Percentiles rank a stretch among this genome's conserved stretches.
These are phyloP conservation scores for Phytomonas serpens DNA, from an alignment of 208 protist genomes.

Conservation along the genomic window DNA sequence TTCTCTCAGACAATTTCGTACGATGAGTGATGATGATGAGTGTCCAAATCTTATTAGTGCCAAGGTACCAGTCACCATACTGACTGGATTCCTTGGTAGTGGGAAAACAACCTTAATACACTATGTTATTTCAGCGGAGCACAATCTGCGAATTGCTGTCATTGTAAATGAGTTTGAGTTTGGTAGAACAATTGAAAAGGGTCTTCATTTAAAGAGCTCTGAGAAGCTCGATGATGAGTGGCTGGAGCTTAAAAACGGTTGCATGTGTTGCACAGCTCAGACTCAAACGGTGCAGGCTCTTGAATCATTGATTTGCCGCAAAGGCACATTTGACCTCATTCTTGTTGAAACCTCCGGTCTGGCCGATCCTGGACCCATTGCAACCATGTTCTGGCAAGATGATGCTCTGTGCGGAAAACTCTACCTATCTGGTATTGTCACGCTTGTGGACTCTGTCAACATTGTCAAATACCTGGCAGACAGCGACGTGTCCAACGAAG, in stretches of 20 bases:
- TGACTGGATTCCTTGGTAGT: constrained; percentile 92
- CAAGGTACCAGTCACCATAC: constrained; percentile 83
- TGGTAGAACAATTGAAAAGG: constrained; percentile 87
- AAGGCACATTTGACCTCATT: constrained; percentile 87
- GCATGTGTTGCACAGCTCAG: constrained; percentile 94
- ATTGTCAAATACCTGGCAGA: constrained; percentile 72
- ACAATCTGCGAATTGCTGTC: constrained; percentile 89
- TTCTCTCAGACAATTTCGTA: not conserved
- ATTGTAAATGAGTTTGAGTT: constrained; percentile 94
- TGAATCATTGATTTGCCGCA: constrained; percentile 73
- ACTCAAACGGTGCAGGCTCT: constrained; percentile 78
- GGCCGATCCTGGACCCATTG: constrained; percentile 91
- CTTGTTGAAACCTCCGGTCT: constrained; percentile 88
- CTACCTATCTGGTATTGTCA: constrained; percentile 87
- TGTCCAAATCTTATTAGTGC: constrained; percentile 74
- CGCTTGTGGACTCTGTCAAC: constrained; percentile 84
- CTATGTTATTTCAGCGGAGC: constrained; percentile 83
- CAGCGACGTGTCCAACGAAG: constrained; percentile 52
- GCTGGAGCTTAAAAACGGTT: constrained; percentile 94
- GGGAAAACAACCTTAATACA: constrained; percentile 93
- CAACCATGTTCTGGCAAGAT: constrained; percentile 94
- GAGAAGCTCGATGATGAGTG: constrained; percentile 93
- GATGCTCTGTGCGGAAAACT: constrained; percentile 61
- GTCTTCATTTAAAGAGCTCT: constrained; percentile 83
- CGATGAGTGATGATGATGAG: constrained; percentile 61